Evolutionary conservation across 139 green algal species (phyloP).

Genomic region (Chlorella sorokiniana): DNA sequence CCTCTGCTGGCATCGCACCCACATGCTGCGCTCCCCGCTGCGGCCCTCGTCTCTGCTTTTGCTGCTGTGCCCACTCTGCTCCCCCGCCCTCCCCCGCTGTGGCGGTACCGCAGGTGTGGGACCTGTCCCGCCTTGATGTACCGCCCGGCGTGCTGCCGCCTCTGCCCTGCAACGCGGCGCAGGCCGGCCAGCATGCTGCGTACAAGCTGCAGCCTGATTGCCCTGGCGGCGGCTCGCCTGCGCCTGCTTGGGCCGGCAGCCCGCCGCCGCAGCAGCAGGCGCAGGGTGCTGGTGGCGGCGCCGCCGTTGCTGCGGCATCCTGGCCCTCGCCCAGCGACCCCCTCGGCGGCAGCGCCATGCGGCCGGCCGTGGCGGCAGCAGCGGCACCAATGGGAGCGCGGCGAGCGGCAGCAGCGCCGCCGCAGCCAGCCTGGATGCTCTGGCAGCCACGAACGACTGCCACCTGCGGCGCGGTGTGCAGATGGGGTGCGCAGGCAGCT

Average conservation of each 20-base stretch:
- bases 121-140: slow-evolving; percentile 3
- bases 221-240: too few relatives aligned
- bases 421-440: background rate
- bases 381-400: background rate
- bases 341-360: background rate
- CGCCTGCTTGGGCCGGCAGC: slow-evolving; percentile 1
- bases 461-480: slow-evolving; percentile 3
- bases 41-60: too few relatives aligned
- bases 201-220: too few relatives aligned
- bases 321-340: too few relatives aligned
- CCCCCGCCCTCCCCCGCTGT: background rate
- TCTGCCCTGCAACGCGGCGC: background rate
- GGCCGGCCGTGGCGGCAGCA: background rate
- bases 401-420: background rate
- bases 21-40: background rate
- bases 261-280: background rate
- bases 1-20: too few relatives aligned
- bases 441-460: background rate
- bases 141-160: background rate
- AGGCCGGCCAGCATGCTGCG: background rate
- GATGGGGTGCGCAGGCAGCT: background rate
- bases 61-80: background rate
- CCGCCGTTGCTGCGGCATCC: background rate
- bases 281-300: background rate
- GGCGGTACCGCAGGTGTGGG: background rate